phyloP scores from a whole-genome alignment of 2,329 filamentous ascomycete genomes.

The Fusarium compactum region DNA sequence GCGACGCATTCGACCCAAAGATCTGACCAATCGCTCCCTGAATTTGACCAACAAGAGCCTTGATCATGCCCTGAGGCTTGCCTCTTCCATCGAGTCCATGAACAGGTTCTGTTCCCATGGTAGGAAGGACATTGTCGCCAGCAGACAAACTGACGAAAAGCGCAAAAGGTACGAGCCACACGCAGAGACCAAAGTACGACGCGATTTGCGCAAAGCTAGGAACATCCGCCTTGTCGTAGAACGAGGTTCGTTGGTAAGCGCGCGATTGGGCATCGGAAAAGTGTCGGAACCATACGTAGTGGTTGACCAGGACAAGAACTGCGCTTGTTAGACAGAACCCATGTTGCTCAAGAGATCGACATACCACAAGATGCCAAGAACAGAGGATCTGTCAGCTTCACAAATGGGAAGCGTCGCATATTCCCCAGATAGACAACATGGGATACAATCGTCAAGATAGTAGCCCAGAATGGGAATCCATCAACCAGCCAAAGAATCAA shows the following conservation, averaged over 20 bases:
- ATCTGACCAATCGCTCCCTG: conserved; percentile 65
- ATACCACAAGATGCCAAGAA: conserved; percentile 86
- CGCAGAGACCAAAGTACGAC: conserved; percentile 94
- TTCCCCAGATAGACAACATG: conserved; percentile 92
- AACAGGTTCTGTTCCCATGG: conserved; percentile 78
- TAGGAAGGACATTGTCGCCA: conserved; percentile 93
- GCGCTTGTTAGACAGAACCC: conserved; percentile 19
- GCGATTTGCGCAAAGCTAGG: conserved; percentile 95
- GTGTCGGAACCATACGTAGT: conserved; percentile 95
- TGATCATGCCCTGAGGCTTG: conserved; percentile 73
- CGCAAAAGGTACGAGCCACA: conserved; percentile 96
- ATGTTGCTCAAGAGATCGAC: conserved; percentile 41
- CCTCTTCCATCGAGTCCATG: conserved; percentile 60
- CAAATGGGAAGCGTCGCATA: conserved; percentile 78
- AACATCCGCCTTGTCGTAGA: conserved; percentile 72
- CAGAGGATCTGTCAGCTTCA: conserved; percentile 87
- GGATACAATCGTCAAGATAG: conserved; percentile 79
- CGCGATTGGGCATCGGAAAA: conserved; percentile 76
- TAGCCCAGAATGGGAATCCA: conserved; percentile 82
- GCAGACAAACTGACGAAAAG: conserved; percentile 95
- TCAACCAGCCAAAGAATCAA: conserved; percentile 82
- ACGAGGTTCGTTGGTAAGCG: conserved; percentile 69
- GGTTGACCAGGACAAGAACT: conserved; percentile 88
- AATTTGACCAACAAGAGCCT: conserved; percentile 71
- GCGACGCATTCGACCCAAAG: conserved; percentile 45